A percentile compares a stretch with the other conserved stretches of the same genome.
These are phyloP conservation scores for Alloteropsis semialata DNA, from an alignment of 176 grass and related monocot species.

Conservation along the genomic window DNA sequence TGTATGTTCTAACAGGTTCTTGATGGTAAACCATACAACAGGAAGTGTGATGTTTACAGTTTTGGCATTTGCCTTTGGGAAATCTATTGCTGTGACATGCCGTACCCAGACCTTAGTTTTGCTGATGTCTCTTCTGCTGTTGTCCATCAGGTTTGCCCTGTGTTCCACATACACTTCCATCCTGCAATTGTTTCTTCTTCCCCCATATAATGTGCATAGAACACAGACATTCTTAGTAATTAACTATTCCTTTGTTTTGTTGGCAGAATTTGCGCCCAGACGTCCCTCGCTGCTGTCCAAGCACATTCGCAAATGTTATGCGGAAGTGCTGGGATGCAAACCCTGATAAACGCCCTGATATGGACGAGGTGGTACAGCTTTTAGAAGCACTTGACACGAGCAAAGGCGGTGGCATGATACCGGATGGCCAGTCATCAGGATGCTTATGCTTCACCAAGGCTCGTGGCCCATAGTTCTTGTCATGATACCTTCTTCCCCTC, in stretches of 20 bases:
- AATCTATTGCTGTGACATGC: conserved; percentile 96
- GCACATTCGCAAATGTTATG: conserved; percentile 64
- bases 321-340: conserved; percentile 80
- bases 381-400: conserved; percentile 70
- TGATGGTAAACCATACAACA: conserved; percentile 86
- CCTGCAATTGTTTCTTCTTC: background rate
- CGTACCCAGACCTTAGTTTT: conserved; percentile 77
- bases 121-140: conserved; percentile 79
- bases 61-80: conserved; percentile 93
- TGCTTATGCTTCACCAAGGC: conserved; percentile 66
- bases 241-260: background rate
- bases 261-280: conserved; percentile 77
- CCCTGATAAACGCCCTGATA: conserved; percentile 72
- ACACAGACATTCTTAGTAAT: background rate
- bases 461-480: conserved; percentile 51
- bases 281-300: conserved; percentile 77
- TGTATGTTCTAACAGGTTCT: conserved; percentile 52
- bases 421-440: conserved; percentile 42
- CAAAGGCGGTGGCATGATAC: conserved; percentile 87
- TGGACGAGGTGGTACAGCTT: conserved; percentile 81
- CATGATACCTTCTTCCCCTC: background rate
- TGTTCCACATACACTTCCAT: background rate
- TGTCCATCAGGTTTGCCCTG: conserved; percentile 62
- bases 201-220: background rate
- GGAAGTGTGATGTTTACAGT: conserved; percentile 87